Base-by-base conservation (phyloP, 805 yeast genomes). In the Metschnikowia shivogae region DNA sequence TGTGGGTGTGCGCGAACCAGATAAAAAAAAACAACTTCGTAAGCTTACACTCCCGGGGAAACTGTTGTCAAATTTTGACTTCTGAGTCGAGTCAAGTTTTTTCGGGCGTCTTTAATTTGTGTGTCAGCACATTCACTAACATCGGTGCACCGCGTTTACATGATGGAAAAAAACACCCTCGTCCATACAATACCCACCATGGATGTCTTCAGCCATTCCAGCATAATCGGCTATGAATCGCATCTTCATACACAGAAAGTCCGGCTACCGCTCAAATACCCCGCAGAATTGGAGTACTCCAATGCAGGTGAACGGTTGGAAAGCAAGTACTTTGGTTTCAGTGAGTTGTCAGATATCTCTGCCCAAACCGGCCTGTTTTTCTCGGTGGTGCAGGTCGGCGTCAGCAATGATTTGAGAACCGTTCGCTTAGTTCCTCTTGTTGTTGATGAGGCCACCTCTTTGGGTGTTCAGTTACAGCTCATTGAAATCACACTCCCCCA, bases 361-460 rank as follows among this genome's bases (percentile, higher is more conserved):
- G 20, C 50, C 5, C 57, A 53, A 29, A 36, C 24, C 10, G 57
- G 57, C 5, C 42, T 36, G 33, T 51, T 51, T 13, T 53, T 53
- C 32, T 20, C 49, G 17, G 37, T 49, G 8, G 33, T 52, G 7
- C 54, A 51, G 31, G 61, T 56, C 36, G 63, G 66, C 11, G 47
- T 73, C 3, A 50, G 65, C 30, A 60, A 61, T 31, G 70, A 68
- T 43, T 49, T 56, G 41, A 60, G 47, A 36, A 60, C 70, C 4
- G 44, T 74, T 9, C 52, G 50, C 2, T 59, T 76, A 29, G 59
- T 68, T 9, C 82, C 83, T 7, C 44, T 76, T 14, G 34, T 53
- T 12, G 52, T 61, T 1, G 44, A 72, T 14, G 60, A 65, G 42
- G 41, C 53, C 4, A 67, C 72, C 36, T 50, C 66, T 10, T 50